Evolutionary conservation across 768 basidiomycete genomes (phyloP).

Genomic region (Panaeolus papilionaceus): DNA sequence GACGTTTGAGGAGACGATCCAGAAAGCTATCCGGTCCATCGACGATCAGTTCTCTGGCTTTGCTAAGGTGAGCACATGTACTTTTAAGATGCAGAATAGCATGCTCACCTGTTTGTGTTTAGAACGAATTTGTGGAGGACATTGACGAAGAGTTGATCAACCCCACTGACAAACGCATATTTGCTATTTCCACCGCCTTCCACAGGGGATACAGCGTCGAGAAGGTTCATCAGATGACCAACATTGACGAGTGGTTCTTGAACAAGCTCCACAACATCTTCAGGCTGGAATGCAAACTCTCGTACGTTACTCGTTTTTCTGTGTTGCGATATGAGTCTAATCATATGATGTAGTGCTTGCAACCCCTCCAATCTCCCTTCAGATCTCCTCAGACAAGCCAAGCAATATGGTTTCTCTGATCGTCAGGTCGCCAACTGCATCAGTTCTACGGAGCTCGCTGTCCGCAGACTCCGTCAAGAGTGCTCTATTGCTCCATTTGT

Average conservation of each 20-base stretch:
- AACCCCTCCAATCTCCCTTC: slow-evolving; percentile 69
- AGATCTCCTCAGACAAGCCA: slow-evolving; percentile 76
- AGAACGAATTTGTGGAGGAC: slow-evolving; percentile 90
- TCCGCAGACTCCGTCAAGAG: slow-evolving; percentile 90
- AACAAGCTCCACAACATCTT: slow-evolving; percentile 85
- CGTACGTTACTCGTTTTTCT: slow-evolving; percentile 53
- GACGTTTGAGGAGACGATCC: slow-evolving; percentile 98
- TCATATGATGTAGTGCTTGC: slow-evolving; percentile 50
- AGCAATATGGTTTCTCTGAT: slow-evolving; percentile 97
- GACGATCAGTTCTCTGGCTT: slow-evolving; percentile 96
- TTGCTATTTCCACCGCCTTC: slow-evolving; percentile 95
- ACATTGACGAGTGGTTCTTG: slow-evolving; percentile 99
- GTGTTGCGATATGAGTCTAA: slow-evolving; percentile 13
- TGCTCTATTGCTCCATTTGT: slow-evolving; percentile 84
- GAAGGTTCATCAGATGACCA: slow-evolving; percentile 97
- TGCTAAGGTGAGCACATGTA: slow-evolving; percentile 61
- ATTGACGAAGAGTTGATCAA: slow-evolving; percentile 93
- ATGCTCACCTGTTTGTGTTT: slow-evolving; percentile 14
- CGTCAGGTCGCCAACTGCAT: slow-evolving; percentile 84
- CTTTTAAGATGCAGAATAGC: slow-evolving; percentile 2
- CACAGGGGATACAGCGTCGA: slow-evolving; percentile 93
- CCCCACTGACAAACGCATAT: slow-evolving; percentile 96
- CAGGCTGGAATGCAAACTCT: slow-evolving; percentile 77
- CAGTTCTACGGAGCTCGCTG: slow-evolving; percentile 91
- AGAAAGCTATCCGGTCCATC: slow-evolving; percentile 96